Conservation (phyloP, 495 filamentous ascomycete genomes). For the Penicillium coprophilum region DNA sequence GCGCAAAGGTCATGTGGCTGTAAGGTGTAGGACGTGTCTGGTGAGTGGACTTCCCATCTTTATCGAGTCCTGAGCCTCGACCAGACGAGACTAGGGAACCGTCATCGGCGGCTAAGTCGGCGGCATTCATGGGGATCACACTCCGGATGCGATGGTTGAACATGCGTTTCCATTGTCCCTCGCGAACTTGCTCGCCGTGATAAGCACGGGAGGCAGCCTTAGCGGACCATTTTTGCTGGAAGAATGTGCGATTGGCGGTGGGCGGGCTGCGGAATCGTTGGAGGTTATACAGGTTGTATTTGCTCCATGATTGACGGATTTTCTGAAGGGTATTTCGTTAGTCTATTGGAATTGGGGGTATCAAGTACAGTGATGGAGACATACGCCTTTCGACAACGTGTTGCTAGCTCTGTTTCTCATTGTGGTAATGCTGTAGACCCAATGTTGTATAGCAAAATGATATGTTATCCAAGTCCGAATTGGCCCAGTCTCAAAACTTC, state of each 20-base stretch:
- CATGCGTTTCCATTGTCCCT: constrained; percentile 88
- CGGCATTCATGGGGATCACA: constrained; percentile 80
- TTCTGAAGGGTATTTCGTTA: constrained; percentile 54
- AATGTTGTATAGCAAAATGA: constrained; percentile 11
- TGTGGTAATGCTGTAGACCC: constrained; percentile 25
- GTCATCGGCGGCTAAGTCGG: constrained; percentile 71
- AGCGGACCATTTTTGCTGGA: constrained; percentile 96
- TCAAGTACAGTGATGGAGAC: constrained; percentile 16
- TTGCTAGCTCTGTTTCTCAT: constrained; percentile 53
- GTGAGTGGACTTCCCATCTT: constrained; percentile 3
- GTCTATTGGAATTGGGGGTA: constrained; percentile 3
- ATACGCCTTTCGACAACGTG: constrained; percentile 44
- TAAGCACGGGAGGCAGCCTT: constrained; percentile 82
- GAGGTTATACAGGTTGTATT: constrained; percentile 94
- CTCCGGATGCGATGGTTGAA: constrained; percentile 74
- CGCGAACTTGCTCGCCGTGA: constrained; percentile 90
- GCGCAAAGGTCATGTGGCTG: constrained; percentile 89
- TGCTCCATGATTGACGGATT: constrained; percentile 96
- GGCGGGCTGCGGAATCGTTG: constrained; percentile 44
- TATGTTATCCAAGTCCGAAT: constrained; percentile 10
- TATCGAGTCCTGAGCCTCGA: constrained; percentile 69
- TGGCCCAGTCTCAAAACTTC: constrained; percentile 39
- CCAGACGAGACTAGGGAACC: constrained; percentile 79
- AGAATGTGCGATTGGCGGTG: constrained; percentile 63
- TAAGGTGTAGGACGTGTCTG: constrained; percentile 62